Evolutionary conservation across 2,329 filamentous ascomycete genomes (phyloP), one percentile per base, ranked within the genome.

Genomic region (Simplicillium aogashimaense): DNA sequence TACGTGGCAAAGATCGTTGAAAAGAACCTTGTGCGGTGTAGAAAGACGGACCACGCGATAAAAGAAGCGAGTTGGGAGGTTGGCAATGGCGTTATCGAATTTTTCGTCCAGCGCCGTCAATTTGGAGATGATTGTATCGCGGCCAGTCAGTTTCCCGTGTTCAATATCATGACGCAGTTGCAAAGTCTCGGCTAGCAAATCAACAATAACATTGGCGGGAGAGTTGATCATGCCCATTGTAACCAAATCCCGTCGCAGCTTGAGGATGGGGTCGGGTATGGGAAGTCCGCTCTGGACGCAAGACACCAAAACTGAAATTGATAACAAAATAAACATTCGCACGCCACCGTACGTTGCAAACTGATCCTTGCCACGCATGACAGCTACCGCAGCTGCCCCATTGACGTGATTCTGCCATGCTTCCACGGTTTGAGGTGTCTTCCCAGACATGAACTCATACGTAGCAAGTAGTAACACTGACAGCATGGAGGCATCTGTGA

Each of bases 341-440:
- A 63, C 57, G 3, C 72, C 70, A 3, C 64, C 64, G 33, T 54
- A 54, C 10, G 64, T 68, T 31, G 50, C 53, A 46, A 76, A 67
- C 43, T 73, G 70, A 3, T 55, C 56, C 9, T 57, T 49, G 14
- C 72, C 73, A 37, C 73, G 65, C 46, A 75, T 59, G 38, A 60
- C 63, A 8, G 72, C 66, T 16, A 77, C 57, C 4, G 65, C 63
- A 3, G 67, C 66, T 2, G 73, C 72, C 9, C 72, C 72, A 36
- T 67, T 67, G 30, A 76, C 61, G 47, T 76, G 73, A 39, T 71
- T 59, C 42, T 70, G 65, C 66, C 72, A 76, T 10, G 69, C 69
- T 39, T 61, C 55, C 47, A 74, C 59, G 0, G 69, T 73, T 39
- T 64, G 60, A 7, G 61, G 55, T 7, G 60, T 64, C 15, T 57